Base-by-base conservation (phyloP, 164 flowering plant genomes). In the Annona squamosa region DNA sequence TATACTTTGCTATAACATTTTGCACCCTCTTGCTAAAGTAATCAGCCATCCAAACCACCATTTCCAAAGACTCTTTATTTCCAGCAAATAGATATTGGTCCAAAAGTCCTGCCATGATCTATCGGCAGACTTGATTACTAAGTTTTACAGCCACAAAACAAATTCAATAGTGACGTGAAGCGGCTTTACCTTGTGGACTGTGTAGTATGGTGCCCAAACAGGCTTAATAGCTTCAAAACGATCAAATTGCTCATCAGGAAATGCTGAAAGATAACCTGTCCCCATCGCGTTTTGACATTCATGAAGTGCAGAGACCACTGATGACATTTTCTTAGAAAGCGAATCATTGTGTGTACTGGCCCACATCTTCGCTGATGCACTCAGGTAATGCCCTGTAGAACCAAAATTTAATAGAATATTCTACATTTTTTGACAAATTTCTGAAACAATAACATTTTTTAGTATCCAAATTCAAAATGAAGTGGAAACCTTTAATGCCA, bases 201-300 rank as follows among this genome's bases (percentile, higher is more conserved):
- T 93, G 79, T 93, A 95, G 69, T 93, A 93, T 19, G 99, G 98
- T 71, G 99, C 99, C 99, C 97, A 91, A 0, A 93, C 94, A 19
- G 88, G 86, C 74, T 85, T 61, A 44, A 91, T 57, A 72, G 98
- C 92, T 84, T 95, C 99, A 79, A 93, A 79, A 6, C 90, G 87
- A 56, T 95, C 99, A 73, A 95, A 95, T 0, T 46, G 44, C 77
- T 93, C 98, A 48, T 91, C 68, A 3, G 98, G 93, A 63, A 95
- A 95, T 61, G 98, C 99, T 75, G 99, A 95, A 45, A 95, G 91
- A 79, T 95, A 95, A 4, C 99, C 99, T 0, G 90, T 81, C 2
- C 90, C 90, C 73, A 93, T 82, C 72, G 83, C 81, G 63, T 87
- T 74, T 75, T 95, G 99, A 73, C 99, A 95, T 10, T 56, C 82